Evolutionary conservation across 2,329 filamentous ascomycete genomes (phyloP).

Genomic region (Colletotrichum coccodes): DNA sequence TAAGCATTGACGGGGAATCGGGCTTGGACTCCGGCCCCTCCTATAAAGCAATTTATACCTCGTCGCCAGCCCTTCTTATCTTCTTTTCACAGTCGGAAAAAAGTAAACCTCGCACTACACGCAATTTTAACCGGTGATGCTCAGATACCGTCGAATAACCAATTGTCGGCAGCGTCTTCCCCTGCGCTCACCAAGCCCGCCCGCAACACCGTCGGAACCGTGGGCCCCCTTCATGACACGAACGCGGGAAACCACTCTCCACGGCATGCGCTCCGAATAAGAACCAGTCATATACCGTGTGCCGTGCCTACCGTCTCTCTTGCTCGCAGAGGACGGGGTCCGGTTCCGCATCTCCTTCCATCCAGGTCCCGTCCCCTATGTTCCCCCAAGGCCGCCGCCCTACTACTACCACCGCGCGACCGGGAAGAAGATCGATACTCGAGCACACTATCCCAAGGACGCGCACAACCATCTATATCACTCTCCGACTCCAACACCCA

Average conservation of each 20-base stretch:
- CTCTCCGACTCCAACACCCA: background rate
- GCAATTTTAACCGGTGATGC: constrained; percentile 1
- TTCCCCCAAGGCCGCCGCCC: background rate
- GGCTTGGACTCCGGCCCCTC: constrained; percentile 16
- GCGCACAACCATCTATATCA: background rate
- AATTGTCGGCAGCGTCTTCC: background rate
- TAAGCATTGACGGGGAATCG: constrained; percentile 23
- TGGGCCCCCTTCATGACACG: background rate
- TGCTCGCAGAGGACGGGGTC: background rate
- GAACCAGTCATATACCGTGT: background rate
- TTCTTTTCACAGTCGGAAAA: constrained; percentile 15
- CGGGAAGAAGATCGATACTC: background rate
- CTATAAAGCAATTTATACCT: constrained; percentile 13
- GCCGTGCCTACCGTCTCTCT: background rate
- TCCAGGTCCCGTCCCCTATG: constrained; percentile 7
- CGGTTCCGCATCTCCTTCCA: constrained; percentile 1
- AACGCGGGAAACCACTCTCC: background rate
- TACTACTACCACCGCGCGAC: constrained; percentile 13
- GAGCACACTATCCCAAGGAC: background rate
- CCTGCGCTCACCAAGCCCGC: background rate
- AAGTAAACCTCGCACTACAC: constrained; percentile 5
- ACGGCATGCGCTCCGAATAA: background rate
- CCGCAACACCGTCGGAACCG: background rate
- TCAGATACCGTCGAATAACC: background rate
- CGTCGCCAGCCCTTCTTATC: constrained; percentile 4